Conservation (phyloP, 139 green algal genomes). For the Coelastrella sp. region DNA sequence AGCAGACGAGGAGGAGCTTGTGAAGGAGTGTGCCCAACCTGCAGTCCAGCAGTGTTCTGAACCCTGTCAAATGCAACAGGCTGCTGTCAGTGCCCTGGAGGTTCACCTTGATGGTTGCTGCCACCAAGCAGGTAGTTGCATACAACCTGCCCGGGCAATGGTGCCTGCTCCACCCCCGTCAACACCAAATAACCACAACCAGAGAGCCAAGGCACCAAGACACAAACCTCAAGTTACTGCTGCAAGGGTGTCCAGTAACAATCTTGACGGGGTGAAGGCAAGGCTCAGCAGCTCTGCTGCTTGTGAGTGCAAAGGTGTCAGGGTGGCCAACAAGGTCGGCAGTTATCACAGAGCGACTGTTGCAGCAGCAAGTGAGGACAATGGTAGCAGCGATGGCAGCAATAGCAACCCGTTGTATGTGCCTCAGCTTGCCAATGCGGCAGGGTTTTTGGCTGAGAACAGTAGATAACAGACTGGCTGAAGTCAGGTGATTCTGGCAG, state of each 20-base stretch:
- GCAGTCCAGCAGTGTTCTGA: background rate
- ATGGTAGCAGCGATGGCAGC: background rate
- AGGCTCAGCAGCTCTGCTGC: background rate
- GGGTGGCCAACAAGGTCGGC: background rate
- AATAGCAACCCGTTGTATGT: background rate
- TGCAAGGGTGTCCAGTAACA: background rate
- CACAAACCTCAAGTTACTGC: background rate
- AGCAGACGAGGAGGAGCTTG: background rate
- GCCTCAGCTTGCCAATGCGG: background rate
- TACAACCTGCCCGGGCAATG: background rate
- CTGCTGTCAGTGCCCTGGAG: background rate
- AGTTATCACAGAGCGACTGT: background rate
- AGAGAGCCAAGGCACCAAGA: background rate
- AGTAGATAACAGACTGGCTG: too few relatives aligned
- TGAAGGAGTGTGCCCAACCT: background rate
- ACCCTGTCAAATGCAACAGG: background rate
- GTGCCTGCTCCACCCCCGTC: background rate
- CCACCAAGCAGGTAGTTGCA: background rate
- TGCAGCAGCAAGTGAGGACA: background rate
- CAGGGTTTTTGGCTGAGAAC: too few relatives aligned
- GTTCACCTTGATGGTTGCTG: background rate
- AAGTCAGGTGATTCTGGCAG: too few relatives aligned
- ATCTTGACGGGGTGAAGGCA: background rate
- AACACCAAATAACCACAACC: background rate
- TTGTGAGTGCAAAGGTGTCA: background rate